phyloP scores from a whole-genome alignment of 2,329 filamentous ascomycete genomes.

The Sporothrix protearum region DNA sequence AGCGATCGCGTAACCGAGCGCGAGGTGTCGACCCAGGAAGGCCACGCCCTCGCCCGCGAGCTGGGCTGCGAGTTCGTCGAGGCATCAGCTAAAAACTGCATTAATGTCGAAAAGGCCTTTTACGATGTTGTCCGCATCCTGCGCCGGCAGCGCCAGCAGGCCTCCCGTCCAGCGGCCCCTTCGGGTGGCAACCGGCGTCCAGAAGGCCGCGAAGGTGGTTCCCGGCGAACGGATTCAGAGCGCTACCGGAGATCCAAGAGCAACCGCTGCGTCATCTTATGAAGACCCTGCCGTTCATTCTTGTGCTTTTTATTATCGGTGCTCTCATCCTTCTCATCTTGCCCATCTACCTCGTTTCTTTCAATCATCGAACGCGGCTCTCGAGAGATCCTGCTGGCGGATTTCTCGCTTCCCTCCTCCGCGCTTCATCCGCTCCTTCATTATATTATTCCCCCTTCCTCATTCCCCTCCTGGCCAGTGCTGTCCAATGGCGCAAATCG shows the following conservation, averaged over 20 bases:
- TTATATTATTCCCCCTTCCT: not conserved
- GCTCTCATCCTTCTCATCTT: not conserved
- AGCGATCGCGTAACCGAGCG: slow-evolving; percentile 94
- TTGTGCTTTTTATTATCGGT: not conserved
- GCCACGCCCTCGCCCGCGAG: slow-evolving; percentile 83
- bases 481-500: not conserved
- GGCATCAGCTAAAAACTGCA: slow-evolving; percentile 94
- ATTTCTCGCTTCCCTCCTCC: not conserved
- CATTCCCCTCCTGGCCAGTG: not conserved
- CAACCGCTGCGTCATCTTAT: slow-evolving; percentile 30
- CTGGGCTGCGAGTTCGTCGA: slow-evolving; percentile 96
- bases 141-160: slow-evolving; percentile 51
- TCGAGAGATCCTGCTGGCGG: slow-evolving; percentile 9
- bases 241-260: slow-evolving; percentile 28
- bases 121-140: slow-evolving; percentile 94
- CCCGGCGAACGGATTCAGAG: slow-evolving; percentile 26
- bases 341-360: not conserved
- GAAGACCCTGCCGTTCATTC: not conserved
- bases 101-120: slow-evolving; percentile 97
- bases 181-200: slow-evolving; percentile 26
- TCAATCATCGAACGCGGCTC: not conserved
- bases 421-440: slow-evolving; percentile 3
- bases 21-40: slow-evolving; percentile 95
- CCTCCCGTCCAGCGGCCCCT: slow-evolving; percentile 29
- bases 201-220: slow-evolving; percentile 23